phyloP scores from a whole-genome alignment of 2,329 filamentous ascomycete species.

The Cephalotrichum gorgonifer region DNA sequence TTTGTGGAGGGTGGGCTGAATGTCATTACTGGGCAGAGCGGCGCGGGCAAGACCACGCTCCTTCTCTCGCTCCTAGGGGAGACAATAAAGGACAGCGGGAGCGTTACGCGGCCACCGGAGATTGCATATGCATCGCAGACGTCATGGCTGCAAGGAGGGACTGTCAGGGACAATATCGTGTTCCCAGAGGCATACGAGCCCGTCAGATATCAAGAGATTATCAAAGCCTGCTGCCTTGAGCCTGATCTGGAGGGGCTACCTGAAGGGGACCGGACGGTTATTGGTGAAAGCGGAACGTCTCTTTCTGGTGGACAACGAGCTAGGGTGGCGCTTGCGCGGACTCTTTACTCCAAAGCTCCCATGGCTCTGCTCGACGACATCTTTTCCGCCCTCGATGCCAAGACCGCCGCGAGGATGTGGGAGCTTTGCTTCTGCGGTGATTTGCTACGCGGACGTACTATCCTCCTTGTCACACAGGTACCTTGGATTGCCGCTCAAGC shows the following conservation, averaged over 20 bases:
- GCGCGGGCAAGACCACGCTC: conserved; percentile 47
- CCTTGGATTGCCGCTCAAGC: conserved; percentile 42
- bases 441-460: conserved; percentile 40
- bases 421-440: conserved; percentile 46
- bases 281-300: conserved; percentile 44
- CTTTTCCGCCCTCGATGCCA: conserved; percentile 48
- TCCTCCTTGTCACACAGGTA: conserved; percentile 46
- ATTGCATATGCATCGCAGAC: conserved; percentile 48
- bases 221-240: conserved; percentile 43
- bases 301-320: conserved; percentile 48
- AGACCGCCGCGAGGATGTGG: conserved; percentile 46
- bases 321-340: conserved; percentile 43
- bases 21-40: conserved; percentile 42
- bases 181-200: conserved; percentile 42
- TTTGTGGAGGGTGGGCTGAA: conserved; percentile 45
- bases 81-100: conserved; percentile 36
- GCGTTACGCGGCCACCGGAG: conserved; percentile 36
- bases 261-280: conserved; percentile 37
- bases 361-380: conserved; percentile 48
- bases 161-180: conserved; percentile 42
- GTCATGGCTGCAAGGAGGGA: conserved; percentile 47
- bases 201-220: conserved; percentile 40
- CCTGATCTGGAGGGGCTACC: conserved; percentile 41
- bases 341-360: conserved; percentile 45
- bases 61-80: conserved; percentile 44